Evolutionary conservation across 352 stramenopile species (phyloP).

Genomic region (Globisporangium orthogonon): DNA sequence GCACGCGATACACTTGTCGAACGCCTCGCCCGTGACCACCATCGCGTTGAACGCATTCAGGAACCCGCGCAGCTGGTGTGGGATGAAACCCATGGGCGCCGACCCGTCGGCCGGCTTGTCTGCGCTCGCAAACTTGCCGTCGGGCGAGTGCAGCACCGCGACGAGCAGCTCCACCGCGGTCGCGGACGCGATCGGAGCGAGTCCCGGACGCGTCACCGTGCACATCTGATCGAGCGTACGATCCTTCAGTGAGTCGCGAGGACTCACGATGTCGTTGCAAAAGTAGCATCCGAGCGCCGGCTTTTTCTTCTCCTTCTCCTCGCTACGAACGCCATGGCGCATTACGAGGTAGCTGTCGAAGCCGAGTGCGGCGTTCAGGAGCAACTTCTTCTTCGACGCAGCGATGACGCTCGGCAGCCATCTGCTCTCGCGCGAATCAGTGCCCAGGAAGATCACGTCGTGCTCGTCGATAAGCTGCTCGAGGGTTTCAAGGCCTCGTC

Average conservation of each 20-base stretch:
- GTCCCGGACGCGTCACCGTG: constrained; percentile 96
- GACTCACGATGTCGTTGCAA: constrained; percentile 98
- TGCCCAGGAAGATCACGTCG: constrained; percentile 97
- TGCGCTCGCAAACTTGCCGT: constrained; percentile 64
- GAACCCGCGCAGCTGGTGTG: constrained; percentile 95
- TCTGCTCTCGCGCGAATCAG: constrained; percentile 96
- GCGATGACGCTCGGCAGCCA: constrained; percentile 98
- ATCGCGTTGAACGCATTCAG: constrained; percentile 88
- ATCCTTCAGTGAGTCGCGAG: constrained; percentile 95
- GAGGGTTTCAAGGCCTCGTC: constrained; percentile 69
- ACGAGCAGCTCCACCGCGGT: constrained; percentile 97
- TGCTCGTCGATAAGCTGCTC: constrained; percentile 88
- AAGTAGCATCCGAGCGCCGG: constrained; percentile 96
- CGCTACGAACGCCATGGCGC: constrained; percentile 84
- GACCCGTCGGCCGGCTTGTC: constrained; percentile 43
- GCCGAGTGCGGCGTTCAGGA: constrained; percentile 77
- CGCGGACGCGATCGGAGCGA: constrained; percentile 89
- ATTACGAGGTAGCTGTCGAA: constrained; percentile 99
- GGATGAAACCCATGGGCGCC: constrained; percentile 77
- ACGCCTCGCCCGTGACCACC: constrained; percentile 85
- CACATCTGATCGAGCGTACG: constrained; percentile 99
- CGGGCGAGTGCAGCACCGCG: constrained; percentile 91
- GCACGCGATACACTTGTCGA: constrained; percentile 96
- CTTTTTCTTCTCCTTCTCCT: constrained; percentile 5
- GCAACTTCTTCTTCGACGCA: constrained; percentile 88